Evolutionary conservation across 139 green algal genomes (phyloP).

Genomic region (Parachlorella kessleri): DNA sequence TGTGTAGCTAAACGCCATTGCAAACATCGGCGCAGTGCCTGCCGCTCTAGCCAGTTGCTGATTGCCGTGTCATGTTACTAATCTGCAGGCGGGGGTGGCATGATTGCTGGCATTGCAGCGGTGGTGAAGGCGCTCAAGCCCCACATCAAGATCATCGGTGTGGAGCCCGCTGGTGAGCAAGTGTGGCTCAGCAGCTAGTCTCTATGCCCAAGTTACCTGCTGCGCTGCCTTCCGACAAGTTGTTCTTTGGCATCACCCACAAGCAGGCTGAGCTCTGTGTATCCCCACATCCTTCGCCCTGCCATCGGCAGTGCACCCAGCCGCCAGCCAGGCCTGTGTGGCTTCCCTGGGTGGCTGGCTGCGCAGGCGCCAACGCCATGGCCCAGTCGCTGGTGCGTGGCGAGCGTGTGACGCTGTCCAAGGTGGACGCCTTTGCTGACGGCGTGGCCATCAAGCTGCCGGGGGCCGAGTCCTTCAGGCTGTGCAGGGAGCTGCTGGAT

Average conservation of each 20-base stretch:
- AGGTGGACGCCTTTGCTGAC: conserved; percentile 94
- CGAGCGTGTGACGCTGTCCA: conserved; percentile 68
- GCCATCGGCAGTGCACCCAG: not conserved
- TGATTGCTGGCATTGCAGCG: conserved; percentile 91
- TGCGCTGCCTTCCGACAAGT: no score
- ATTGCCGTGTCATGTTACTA: no score
- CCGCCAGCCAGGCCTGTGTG: not conserved
- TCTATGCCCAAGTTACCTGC: no score
- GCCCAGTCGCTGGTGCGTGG: conserved; percentile 74
- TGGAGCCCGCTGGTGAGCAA: conserved; percentile 75
- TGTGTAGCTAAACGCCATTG: no score
- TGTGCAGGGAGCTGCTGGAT: conserved; percentile 88
- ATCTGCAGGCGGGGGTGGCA: conserved; percentile 75
- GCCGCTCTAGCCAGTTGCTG: no score
- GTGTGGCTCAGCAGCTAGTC: no score
- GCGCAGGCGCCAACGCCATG: conserved; percentile 92
- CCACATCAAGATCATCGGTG: conserved; percentile 86
- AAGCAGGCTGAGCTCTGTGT: not conserved
- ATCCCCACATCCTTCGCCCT: not conserved
- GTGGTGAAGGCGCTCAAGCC: conserved; percentile 91
- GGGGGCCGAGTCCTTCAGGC: conserved; percentile 90
- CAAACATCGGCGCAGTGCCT: no score
- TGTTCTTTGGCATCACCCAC: no score
- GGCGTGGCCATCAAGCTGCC: conserved; percentile 51
- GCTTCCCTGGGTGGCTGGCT: no score